Evolutionary conservation across 306 rosid genomes (phyloP).

Genomic region (Vigna nakashimae): DNA sequence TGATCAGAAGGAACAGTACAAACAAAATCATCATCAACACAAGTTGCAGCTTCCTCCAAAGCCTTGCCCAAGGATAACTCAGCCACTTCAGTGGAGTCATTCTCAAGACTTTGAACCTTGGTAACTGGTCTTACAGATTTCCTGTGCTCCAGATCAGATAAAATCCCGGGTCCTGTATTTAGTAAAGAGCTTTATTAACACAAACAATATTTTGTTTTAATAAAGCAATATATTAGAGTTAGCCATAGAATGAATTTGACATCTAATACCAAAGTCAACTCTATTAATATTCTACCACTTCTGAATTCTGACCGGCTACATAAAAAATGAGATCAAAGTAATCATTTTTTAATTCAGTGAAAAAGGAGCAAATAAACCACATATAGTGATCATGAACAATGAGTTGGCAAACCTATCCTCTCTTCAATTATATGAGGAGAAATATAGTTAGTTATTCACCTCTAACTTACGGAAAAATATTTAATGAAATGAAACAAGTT

Average conservation of each 20-base stretch:
- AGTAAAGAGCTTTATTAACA: constrained; percentile 40
- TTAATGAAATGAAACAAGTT: constrained; percentile 29
- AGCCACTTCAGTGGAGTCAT: constrained; percentile 48
- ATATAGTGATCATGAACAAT: not conserved
- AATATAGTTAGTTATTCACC: constrained; percentile 4
- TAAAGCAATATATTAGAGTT: constrained; percentile 19
- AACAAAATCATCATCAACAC: constrained; percentile 42
- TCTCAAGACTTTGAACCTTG: constrained; percentile 41
- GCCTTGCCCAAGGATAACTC: constrained; percentile 37
- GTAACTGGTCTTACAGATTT: constrained; percentile 44
- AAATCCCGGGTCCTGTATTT: constrained; percentile 53
- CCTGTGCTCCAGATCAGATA: constrained; percentile 43
- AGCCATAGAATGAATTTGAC: constrained; percentile 36
- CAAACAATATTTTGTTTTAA: constrained; percentile 13
- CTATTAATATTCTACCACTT: constrained; percentile 28
- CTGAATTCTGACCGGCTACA: constrained; percentile 15
- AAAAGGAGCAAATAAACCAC: not conserved
- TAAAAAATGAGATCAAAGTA: constrained; percentile 4
- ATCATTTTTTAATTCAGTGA: not conserved
- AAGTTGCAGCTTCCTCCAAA: constrained; percentile 43
- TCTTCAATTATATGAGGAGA: not conserved
- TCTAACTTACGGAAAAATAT: constrained; percentile 14
- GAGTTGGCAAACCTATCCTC: not conserved
- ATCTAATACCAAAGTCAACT: constrained; percentile 24
- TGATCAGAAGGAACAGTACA: constrained; percentile 46